Conservation (phyloP, 2,329 filamentous ascomycete genomes). For the Fusarium aywerte region DNA sequence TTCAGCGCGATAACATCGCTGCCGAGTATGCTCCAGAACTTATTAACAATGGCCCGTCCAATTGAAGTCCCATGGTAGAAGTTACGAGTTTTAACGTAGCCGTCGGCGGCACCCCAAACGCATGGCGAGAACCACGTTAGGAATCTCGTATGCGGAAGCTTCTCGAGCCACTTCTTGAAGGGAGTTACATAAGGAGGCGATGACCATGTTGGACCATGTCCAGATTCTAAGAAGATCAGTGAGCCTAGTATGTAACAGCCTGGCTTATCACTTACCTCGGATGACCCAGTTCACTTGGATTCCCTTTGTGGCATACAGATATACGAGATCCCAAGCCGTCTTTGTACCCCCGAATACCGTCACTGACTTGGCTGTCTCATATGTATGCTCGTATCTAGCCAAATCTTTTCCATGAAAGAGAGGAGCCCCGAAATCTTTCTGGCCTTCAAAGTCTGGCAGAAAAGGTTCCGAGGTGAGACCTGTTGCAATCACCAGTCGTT, state of each 20-base stretch:
- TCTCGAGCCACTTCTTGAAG: slow-evolving; percentile 69
- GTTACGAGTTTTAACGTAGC: slow-evolving; percentile 58
- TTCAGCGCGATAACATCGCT: slow-evolving; percentile 59
- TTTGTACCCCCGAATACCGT: slow-evolving; percentile 72
- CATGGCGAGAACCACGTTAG: slow-evolving; percentile 75
- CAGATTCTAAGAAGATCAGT: slow-evolving; percentile 45
- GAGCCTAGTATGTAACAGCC: slow-evolving; percentile 17
- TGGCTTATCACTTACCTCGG: slow-evolving; percentile 52
- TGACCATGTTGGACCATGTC: slow-evolving; percentile 67
- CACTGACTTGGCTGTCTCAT: slow-evolving; percentile 56
- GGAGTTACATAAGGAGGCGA: slow-evolving; percentile 69
- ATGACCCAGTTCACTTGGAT: slow-evolving; percentile 70
- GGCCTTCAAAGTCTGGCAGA: slow-evolving; percentile 59
- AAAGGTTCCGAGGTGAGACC: slow-evolving; percentile 62
- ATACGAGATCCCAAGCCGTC: slow-evolving; percentile 72
- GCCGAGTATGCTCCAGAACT: slow-evolving; percentile 57
- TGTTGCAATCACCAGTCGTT: slow-evolving; percentile 64
- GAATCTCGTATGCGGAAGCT: slow-evolving; percentile 63
- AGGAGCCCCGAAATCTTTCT: slow-evolving; percentile 57
- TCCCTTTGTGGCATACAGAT: slow-evolving; percentile 67
- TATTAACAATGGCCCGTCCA: slow-evolving; percentile 59
- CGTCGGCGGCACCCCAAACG: slow-evolving; percentile 69
- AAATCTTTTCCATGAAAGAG: slow-evolving; percentile 64
- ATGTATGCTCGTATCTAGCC: slow-evolving; percentile 51
- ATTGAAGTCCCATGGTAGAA: slow-evolving; percentile 64